A percentile compares a stretch with the other conserved stretches of the same genome.
Conservation (phyloP, 1,139 yeast genomes). For the Blastobotrys petasosporus region DNA sequence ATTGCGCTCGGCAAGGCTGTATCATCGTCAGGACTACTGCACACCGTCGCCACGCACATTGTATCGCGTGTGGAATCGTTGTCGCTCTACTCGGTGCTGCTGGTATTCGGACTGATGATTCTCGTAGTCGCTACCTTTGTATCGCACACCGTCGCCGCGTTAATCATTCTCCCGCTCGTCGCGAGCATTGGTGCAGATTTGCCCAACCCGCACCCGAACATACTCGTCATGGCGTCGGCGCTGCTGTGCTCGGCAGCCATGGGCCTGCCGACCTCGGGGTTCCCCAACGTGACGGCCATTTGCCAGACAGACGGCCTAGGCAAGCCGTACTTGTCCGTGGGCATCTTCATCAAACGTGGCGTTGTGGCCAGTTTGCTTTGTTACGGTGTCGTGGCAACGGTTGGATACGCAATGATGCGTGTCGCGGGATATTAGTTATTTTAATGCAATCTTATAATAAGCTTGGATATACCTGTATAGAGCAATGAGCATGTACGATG, state of each 20-base stretch:
- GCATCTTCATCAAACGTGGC: conserved; percentile 79
- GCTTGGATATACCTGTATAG: too few relatives aligned
- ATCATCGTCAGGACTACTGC: conserved; percentile 74
- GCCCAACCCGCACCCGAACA: conserved; percentile 59
- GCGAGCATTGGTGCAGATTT: conserved; percentile 76
- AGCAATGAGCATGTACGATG: too few relatives aligned
- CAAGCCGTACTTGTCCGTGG: conserved; percentile 74
- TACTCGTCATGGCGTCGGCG: conserved; percentile 79
- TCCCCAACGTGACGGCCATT: conserved; percentile 94
- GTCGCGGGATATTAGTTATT: conserved; percentile 42
- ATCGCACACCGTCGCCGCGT: conserved; percentile 92
- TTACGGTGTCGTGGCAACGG: conserved; percentile 60
- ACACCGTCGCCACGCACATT: conserved; percentile 67
- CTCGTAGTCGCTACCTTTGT: conserved; percentile 87
- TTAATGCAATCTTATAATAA: background rate
- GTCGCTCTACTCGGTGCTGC: conserved; percentile 60
- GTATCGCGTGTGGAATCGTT: conserved; percentile 51
- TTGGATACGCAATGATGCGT: conserved; percentile 73
- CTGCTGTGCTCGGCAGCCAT: conserved; percentile 85
- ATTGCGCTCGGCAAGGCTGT: conserved; percentile 90
- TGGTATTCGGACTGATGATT: conserved; percentile 73
- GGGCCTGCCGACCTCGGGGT: conserved; percentile 96
- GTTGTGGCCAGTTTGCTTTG: conserved; percentile 77
- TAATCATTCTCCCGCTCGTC: conserved; percentile 82
- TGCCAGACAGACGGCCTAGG: conserved; percentile 90